Conservation (phyloP, 805 yeast genomes). For the Saccharomycopsis guyanensis region DNA sequence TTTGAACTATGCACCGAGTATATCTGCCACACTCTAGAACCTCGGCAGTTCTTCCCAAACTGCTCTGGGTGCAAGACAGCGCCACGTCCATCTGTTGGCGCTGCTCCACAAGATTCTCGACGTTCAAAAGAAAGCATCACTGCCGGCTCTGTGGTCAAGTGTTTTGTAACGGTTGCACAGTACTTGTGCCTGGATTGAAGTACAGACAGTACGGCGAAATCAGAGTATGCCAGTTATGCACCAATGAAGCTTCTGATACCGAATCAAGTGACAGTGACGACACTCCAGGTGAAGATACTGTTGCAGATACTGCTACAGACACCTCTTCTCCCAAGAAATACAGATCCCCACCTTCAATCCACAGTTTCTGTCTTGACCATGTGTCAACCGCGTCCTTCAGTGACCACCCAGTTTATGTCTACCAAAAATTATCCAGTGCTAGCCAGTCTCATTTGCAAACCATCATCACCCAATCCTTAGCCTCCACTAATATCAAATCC, state of each 20-base stretch:
- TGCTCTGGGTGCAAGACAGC: slow-evolving; percentile 95
- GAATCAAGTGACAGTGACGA: too few relatives aligned
- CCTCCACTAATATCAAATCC: slow-evolving; percentile 11
- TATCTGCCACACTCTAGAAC: too few relatives aligned
- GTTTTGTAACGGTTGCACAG: slow-evolving; percentile 78
- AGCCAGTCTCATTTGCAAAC: not conserved
- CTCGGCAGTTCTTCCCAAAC: slow-evolving; percentile 41
- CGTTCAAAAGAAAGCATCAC: slow-evolving; percentile 89
- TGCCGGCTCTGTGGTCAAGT: slow-evolving; percentile 96
- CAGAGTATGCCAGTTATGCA: slow-evolving; percentile 71
- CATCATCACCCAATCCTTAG: slow-evolving; percentile 13
- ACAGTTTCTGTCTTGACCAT: too few relatives aligned
- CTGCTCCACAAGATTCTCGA: slow-evolving; percentile 71
- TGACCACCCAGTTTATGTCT: slow-evolving; percentile 3
- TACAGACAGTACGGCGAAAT: slow-evolving; percentile 60
- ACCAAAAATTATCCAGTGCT: slow-evolving; percentile 5
- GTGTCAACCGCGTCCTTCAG: too few relatives aligned
- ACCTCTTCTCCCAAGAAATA: too few relatives aligned
- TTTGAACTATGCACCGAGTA: too few relatives aligned
- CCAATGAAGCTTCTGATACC: too few relatives aligned
- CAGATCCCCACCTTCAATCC: too few relatives aligned
- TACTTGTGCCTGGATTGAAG: slow-evolving; percentile 56
- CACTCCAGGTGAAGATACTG: too few relatives aligned
- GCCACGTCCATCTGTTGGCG: slow-evolving; percentile 81
- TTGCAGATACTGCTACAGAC: too few relatives aligned